Base-by-base conservation (phyloP, 495 filamentous ascomycete genomes). In the Staphylotrichum tortipilum region DNA sequence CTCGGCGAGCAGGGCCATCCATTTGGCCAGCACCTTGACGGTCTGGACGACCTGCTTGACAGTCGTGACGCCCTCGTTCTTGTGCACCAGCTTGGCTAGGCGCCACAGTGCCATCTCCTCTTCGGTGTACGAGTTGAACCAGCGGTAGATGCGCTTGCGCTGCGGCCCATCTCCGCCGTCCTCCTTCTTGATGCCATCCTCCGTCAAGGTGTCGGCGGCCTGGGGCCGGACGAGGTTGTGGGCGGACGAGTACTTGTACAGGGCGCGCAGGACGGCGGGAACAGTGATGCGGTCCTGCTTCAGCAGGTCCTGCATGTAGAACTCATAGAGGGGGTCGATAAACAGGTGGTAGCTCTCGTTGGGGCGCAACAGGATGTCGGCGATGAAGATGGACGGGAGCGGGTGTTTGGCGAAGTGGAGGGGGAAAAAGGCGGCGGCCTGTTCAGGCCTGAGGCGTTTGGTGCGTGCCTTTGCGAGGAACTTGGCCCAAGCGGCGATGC, bases 251-350 rank as follows among this genome's bases (percentile, higher is more conserved):
- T 80, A 78, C 35, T 74, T 73, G 54, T 81, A 73, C 3, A 87
- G 63, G 4, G 72, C 75, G n/a, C 64, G 57, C 49, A 89, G 68
- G 3, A 85, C 70, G 8, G 77, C 73, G 0, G 78, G 69, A 5
- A 71, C 67, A 50, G 81, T 77, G 26, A 84, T 67, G 48, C 72
- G 60, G 8, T 72, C 71, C 36, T 67, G 60, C 30, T 74, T 71
- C 28, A 81, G 72, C 23, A 89, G 71, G 12, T 71, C 71, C 60
- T 83, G 72, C 26, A 85, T 62, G 65, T 89, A 90, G 17, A 76
- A 68, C 5, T 75, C 71, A 19, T 85, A 64, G 37, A 84, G 72
- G 19, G 81, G 80, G 53, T 89, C 85, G 64, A 83, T 76, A 50
- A 67, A 68, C 56, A 74, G 61, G 30, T 57, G 65, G 42, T 74